A percentile compares a stretch with the other conserved stretches of the same genome.
These are phyloP conservation scores for Aspergillus brasiliensis DNA, from an alignment of 2,329 filamentous ascomycete species.

Conservation along the genomic window DNA sequence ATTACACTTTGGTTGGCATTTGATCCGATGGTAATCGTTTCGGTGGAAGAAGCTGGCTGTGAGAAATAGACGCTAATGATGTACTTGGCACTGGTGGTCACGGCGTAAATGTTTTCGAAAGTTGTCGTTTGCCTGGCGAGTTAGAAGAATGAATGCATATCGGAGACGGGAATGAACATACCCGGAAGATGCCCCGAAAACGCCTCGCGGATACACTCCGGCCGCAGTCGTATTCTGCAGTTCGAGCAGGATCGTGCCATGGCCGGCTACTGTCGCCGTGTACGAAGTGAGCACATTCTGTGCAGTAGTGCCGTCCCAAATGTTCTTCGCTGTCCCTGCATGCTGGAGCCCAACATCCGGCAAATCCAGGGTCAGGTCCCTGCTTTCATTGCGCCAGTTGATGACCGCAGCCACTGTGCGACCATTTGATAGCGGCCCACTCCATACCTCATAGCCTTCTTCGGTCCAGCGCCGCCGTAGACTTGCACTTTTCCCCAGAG, in stretches of 20 bases:
- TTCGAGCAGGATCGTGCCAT: slow-evolving; percentile 37
- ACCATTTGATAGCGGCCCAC: slow-evolving; percentile 49
- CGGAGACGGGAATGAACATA: slow-evolving; percentile 5
- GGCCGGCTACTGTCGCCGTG: slow-evolving; percentile 25
- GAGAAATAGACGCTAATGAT: slow-evolving; percentile 25
- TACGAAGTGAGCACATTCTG: slow-evolving; percentile 30
- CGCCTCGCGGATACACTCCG: slow-evolving; percentile 22
- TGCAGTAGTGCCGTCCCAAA: slow-evolving; percentile 28
- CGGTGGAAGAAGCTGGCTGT: not conserved
- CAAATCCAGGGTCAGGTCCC: slow-evolving; percentile 48
- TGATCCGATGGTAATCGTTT: slow-evolving; percentile 11
- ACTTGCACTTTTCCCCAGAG: slow-evolving; percentile 54
- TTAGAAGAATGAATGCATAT: not conserved
- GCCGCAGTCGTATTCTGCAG: slow-evolving; percentile 26
- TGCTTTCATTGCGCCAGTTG: slow-evolving; percentile 53
- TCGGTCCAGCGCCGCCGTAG: slow-evolving; percentile 53
- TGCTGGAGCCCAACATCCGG: slow-evolving; percentile 43
- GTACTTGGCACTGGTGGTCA: slow-evolving; percentile 31
- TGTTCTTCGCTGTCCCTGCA: slow-evolving; percentile 36
- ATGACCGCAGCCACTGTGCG: slow-evolving; percentile 51
- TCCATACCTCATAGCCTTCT: slow-evolving; percentile 56
- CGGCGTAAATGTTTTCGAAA: slow-evolving; percentile 30
- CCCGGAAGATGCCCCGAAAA: slow-evolving; percentile 21
- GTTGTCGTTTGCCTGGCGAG: slow-evolving; percentile 9
- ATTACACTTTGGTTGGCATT: not conserved